Conservation (phyloP, 306 rosid species). For the Vigna trinervia region DNA sequence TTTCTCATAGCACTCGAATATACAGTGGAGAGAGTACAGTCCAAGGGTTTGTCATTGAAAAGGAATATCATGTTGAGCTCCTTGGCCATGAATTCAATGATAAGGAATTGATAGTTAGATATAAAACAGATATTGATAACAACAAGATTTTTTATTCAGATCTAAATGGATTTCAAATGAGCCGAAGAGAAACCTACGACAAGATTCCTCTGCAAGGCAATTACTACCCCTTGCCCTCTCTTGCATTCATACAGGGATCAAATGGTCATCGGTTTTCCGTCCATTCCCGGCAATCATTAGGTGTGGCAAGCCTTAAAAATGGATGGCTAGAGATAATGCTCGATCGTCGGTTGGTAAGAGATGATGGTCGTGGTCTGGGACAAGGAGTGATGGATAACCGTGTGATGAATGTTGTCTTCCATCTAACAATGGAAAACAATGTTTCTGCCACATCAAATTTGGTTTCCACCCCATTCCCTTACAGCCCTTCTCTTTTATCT, state of each 20-base stretch:
- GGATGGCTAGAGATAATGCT: conserved; percentile 99
- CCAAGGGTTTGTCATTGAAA: conserved; percentile 80
- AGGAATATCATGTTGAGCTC: conserved; percentile 98
- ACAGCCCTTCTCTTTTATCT: conserved; percentile 87
- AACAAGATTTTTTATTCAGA: conserved; percentile 82
- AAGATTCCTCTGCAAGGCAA: conserved; percentile 98
- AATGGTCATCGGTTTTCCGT: conserved; percentile 88
- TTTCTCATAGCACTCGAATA: conserved; percentile 92
- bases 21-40: conserved; percentile 69
- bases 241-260: conserved; percentile 84
- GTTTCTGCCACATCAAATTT: conserved; percentile 63
- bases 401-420: conserved; percentile 82
- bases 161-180: conserved; percentile 95
- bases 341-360: conserved; percentile 87
- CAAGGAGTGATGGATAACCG: conserved; percentile 99
- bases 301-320: conserved; percentile 86
- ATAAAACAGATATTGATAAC: conserved; percentile 81
- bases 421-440: conserved; percentile 73
- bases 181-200: conserved; percentile 90
- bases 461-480: conserved; percentile 60
- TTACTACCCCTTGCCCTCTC: conserved; percentile 94
- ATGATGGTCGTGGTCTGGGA: conserved; percentile 97
- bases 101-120: conserved; percentile 88
- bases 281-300: conserved; percentile 89
- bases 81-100: conserved; percentile 68